phyloP scores from a whole-genome alignment of 176 grass and related monocot genomes.

The Phragmites australis region DNA sequence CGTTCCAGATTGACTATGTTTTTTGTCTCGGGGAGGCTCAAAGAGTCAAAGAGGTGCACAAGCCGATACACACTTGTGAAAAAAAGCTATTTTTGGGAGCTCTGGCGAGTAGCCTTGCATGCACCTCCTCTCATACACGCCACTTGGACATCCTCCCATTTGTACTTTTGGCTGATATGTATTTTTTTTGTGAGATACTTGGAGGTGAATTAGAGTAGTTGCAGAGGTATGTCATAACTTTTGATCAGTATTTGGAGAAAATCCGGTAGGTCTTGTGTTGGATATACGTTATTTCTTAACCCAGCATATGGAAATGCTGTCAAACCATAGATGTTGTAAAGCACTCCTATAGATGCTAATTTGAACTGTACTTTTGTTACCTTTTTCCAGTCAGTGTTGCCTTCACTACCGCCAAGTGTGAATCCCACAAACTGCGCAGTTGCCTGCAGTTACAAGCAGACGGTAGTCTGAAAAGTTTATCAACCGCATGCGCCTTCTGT shows the following conservation, averaged over 20 bases:
- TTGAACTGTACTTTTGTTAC: constrained; percentile 12
- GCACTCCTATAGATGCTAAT: constrained; percentile 28
- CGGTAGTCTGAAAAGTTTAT: not conserved
- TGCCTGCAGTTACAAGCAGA: not conserved
- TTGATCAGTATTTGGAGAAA: constrained; percentile 18
- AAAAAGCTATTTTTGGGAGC: constrained; percentile 14
- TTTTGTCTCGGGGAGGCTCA: constrained; percentile 1
- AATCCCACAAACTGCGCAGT: not conserved
- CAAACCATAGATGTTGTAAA: constrained; percentile 40
- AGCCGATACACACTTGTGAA: constrained; percentile 9
- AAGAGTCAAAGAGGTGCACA: constrained; percentile 30
- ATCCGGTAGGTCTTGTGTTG: constrained; percentile 7
- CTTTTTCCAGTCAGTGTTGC: not conserved
- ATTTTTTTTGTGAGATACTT: constrained; percentile 14
- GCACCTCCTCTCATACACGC: constrained; percentile 7
- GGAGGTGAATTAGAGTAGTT: constrained; percentile 20
- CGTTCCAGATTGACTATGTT: constrained; percentile 13
- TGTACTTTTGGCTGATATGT: not conserved
- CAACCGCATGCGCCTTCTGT: not conserved
- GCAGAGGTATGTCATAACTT: constrained; percentile 32
- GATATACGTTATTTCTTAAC: constrained; percentile 24
- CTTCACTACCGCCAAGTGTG: not conserved
- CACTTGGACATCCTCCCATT: not conserved
- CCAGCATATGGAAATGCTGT: constrained; percentile 13
- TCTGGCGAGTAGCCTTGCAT: not conserved